Percentiles rank a stretch among this genome's conserved stretches.
phyloP scores from a whole-genome alignment of 306 rosid genomes.

The Prunus fruticosa region DNA sequence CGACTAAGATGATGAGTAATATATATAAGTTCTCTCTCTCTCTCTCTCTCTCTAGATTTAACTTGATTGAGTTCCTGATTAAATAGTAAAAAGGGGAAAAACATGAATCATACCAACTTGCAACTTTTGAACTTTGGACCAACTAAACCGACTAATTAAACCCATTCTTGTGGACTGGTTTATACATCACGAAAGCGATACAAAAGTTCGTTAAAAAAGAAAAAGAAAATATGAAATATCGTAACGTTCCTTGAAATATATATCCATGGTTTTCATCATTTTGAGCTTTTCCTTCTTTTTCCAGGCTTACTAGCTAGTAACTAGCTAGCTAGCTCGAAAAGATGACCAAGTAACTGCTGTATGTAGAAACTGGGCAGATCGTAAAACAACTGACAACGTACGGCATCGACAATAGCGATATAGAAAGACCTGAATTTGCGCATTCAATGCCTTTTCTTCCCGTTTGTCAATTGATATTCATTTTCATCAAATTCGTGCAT shows the following conservation, averaged over 20 bases:
- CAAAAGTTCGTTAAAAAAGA: background rate
- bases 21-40: background rate
- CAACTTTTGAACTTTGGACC: constrained; percentile 47
- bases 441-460: background rate
- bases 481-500: background rate
- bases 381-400: too few relatives aligned
- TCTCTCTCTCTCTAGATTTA: background rate
- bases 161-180: constrained; percentile 23
- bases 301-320: background rate
- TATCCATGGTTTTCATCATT: background rate
- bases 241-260: background rate
- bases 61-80: background rate
- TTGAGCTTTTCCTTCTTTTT: background rate
- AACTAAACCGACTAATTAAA: constrained; percentile 23
- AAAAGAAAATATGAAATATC: too few relatives aligned
- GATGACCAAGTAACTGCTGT: too few relatives aligned
- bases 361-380: too few relatives aligned
- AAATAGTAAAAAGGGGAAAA: constrained; percentile 23
- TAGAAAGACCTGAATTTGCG: too few relatives aligned
- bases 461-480: background rate
- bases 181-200: background rate
- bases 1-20: background rate
- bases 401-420: too few relatives aligned
- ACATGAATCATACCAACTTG: constrained; percentile 27
- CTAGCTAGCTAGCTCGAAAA: background rate